Conservation (phyloP, 768 basidiomycete species). For the Russula sp. region DNA sequence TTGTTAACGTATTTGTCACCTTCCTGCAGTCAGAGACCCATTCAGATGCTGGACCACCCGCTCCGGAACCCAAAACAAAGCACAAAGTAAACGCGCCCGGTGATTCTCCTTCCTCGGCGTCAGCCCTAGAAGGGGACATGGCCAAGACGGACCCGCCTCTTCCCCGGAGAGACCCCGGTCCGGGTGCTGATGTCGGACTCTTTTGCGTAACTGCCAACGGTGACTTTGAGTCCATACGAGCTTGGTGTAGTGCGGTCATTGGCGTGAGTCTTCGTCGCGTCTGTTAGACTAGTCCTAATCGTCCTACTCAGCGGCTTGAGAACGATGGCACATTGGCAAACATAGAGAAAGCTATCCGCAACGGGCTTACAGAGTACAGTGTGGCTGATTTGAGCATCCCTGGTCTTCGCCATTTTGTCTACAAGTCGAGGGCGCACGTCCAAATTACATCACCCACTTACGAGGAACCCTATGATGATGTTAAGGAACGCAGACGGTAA, state of each 20-base stretch:
- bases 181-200: constrained; percentile 39
- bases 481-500: constrained; percentile 56
- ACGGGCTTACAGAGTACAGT: constrained; percentile 55
- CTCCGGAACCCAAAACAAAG: constrained; percentile 10
- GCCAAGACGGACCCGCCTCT: neutral
- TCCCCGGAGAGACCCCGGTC: neutral
- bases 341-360: constrained; percentile 42
- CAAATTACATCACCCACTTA: constrained; percentile 85
- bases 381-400: constrained; percentile 79
- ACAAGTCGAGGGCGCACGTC: constrained; percentile 85
- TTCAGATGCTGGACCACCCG: neutral
- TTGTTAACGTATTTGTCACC: constrained; percentile 86
- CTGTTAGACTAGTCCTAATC: neutral
- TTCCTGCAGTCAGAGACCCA: constrained; percentile 42
- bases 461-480: constrained; percentile 74
- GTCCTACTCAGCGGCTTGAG: constrained; percentile 50
- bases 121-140: neutral
- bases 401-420: constrained; percentile 89
- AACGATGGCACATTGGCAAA: constrained; percentile 50
- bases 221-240: constrained; percentile 79
- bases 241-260: constrained; percentile 65
- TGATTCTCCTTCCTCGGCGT: neutral
- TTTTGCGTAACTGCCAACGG: constrained; percentile 77
- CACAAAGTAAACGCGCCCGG: neutral
- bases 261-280: constrained; percentile 38